Evolutionary conservation across 192 early-diverging fungal genomes (phyloP), one percentile per base, ranked within the genome.

Genomic region (Bifiguratus adelaidae): DNA sequence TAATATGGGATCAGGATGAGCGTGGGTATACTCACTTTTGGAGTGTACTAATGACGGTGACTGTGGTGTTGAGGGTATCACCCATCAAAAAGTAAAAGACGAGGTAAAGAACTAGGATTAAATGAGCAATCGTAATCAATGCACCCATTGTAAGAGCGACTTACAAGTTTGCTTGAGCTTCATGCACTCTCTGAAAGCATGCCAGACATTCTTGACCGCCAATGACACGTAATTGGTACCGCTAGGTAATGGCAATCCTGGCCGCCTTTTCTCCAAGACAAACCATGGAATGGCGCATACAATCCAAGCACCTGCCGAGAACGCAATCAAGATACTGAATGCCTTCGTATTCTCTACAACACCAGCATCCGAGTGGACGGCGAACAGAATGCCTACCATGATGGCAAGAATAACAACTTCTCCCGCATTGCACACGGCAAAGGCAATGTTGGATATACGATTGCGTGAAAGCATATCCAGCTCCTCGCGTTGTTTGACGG

Each of bases 161-260:
- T 45, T 16, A 45, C 44, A 45, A 19, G 44, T 45, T 45, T 45
- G 44, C 44, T 45, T 29, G 2, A 45, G 15, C 44, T 45, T 45
- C n/a, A 45, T 19, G 27, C 44, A 45, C 27, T 45, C 44, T 23
- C 11, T 45, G 7, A 45, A 15, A 2, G 44, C 44, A 45, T 30
- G n/a, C 11, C 16, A 45, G 9, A 45, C 3, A 9, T 45, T 45
- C 15, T 45, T 28, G 25, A 28, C 4, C 2, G 44, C 44, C 2
- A 45, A 9, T 1, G 44, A 30, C 16, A 45, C 9, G 26, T 45
- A 45, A 9, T 45, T 45, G 3, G 25, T 27, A 19, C 44, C 44
- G 12, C 28, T 4, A 5, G 44, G 44, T 8, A 45, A 30, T 6
- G 9, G 13, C 27, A 11, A 4, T 26, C 44, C 44, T 1, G 44